These are phyloP conservation scores for Ascochyta pisi DNA, from an alignment of 2,329 filamentous ascomycete species.

Conservation along the genomic window DNA sequence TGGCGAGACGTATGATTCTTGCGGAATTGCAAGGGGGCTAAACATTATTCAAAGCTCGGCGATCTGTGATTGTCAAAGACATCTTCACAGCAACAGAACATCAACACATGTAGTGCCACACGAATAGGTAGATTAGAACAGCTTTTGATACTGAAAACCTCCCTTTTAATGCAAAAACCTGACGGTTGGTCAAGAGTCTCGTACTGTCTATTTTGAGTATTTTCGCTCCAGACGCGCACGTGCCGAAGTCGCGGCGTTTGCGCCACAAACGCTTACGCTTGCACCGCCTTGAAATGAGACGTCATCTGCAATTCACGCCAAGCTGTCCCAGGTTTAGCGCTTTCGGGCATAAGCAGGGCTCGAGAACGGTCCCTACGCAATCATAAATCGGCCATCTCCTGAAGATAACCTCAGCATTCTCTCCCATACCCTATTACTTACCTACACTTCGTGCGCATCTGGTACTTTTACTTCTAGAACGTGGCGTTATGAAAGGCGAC, in stretches of 20 bases:
- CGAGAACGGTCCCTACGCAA: conserved; percentile 8
- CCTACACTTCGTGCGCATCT: background rate
- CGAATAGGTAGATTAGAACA: too few relatives aligned
- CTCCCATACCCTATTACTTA: background rate
- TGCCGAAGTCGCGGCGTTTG: conserved; percentile 1
- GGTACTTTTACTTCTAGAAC: background rate
- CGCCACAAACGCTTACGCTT: background rate
- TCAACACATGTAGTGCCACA: too few relatives aligned
- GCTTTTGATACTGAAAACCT: too few relatives aligned
- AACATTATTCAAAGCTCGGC: background rate
- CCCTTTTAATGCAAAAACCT: too few relatives aligned
- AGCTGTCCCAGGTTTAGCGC: conserved; percentile 22
- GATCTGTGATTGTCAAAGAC: too few relatives aligned
- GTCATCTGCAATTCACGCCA: conserved; percentile 29
- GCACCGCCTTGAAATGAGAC: conserved; percentile 33
- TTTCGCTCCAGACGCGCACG: background rate
- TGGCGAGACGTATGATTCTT: conserved; percentile 50
- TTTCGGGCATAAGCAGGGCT: conserved; percentile 28
- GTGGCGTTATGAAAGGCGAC: background rate
- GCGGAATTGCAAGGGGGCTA: background rate
- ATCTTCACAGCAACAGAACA: too few relatives aligned
- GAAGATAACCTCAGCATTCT: background rate
- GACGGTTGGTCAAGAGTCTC: background rate
- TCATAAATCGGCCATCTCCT: conserved; percentile 20
- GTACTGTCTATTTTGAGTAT: background rate